A percentile compares a stretch with the other conserved stretches of the same genome.
phyloP scores from a whole-genome alignment of 805 yeast species.

The Candida awuae region DNA sequence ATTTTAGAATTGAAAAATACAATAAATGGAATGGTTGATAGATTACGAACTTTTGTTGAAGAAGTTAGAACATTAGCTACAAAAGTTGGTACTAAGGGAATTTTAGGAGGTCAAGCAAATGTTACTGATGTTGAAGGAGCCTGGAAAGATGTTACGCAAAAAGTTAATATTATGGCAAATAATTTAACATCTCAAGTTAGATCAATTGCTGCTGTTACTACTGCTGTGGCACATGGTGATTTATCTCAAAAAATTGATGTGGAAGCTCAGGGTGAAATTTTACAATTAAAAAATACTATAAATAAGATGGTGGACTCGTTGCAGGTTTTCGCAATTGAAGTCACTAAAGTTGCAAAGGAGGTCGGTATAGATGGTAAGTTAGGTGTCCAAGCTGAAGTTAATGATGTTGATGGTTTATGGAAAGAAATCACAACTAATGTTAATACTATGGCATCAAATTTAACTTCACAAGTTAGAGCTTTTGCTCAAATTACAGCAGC shows the following conservation, averaged over 20 bases:
- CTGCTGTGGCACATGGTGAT: conserved; percentile 89
- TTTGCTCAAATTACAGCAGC: conserved; percentile 92
- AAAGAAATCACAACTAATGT: conserved; percentile 86
- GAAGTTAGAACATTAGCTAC: conserved; percentile 84
- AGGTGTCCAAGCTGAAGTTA: conserved; percentile 87
- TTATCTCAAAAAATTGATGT: conserved; percentile 78
- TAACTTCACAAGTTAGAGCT: conserved; percentile 87
- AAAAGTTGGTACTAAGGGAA: conserved; percentile 79
- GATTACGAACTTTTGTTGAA: conserved; percentile 69
- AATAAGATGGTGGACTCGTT: conserved; percentile 90
- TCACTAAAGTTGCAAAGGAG: conserved; percentile 82
- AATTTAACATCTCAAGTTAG: conserved; percentile 84
- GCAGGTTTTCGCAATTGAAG: conserved; percentile 82
- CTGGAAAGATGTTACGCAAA: conserved; percentile 86
- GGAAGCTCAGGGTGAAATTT: conserved; percentile 84
- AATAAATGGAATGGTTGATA: conserved; percentile 84
- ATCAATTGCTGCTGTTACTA: conserved; percentile 82
- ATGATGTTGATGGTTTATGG: conserved; percentile 89
- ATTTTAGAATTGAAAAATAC: conserved; percentile 74
- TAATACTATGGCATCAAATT: conserved; percentile 88
- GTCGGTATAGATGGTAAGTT: conserved; percentile 90
- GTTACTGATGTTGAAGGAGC: conserved; percentile 81
- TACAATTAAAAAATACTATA: conserved; percentile 78
- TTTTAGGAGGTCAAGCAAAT: conserved; percentile 84
- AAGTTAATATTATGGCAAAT: conserved; percentile 81